phyloP scores from a whole-genome alignment of 257 asterid species.

The Rubia yunnanensis region DNA sequence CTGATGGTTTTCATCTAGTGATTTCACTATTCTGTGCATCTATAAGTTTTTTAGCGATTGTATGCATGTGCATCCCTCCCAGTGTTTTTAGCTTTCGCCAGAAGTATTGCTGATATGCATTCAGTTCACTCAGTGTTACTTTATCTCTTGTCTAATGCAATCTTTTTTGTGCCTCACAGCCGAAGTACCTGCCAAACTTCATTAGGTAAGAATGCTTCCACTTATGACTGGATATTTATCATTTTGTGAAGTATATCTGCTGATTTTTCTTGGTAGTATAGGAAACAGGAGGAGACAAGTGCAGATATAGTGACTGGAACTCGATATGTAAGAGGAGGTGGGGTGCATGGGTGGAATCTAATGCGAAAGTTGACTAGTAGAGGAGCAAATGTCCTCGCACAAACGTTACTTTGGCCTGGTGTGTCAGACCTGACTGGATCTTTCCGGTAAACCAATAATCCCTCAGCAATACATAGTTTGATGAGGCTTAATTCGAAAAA shows the following conservation, averaged over 20 bases:
- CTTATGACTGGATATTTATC: conserved; percentile 9
- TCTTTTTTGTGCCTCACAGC: conserved; percentile 42
- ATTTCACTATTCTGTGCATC: not conserved
- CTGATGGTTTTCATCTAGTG: not conserved
- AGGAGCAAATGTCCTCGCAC: conserved; percentile 98
- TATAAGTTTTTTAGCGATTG: too few relatives aligned
- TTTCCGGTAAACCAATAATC: conserved; percentile 53
- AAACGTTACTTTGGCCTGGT: conserved; percentile 97
- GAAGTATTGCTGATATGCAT: not conserved
- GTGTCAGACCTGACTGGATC: conserved; percentile 98
- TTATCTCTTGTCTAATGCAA: conserved; percentile 14
- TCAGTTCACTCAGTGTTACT: not conserved
- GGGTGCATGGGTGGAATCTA: conserved; percentile 95
- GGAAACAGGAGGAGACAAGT: conserved; percentile 89
- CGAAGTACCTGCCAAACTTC: conserved; percentile 85
- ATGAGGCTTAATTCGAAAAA: not conserved
- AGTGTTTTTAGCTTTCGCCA: not conserved
- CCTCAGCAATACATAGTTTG: not conserved
- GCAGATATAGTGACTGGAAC: conserved; percentile 97
- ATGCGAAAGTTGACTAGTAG: conserved; percentile 98
- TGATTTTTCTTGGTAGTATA: conserved; percentile 23
- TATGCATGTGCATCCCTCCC: not conserved
- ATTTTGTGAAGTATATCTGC: conserved; percentile 8
- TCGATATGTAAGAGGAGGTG: conserved; percentile 85
- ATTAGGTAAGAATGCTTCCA: conserved; percentile 57